phyloP scores from a whole-genome alignment of 2,329 filamentous ascomycete species.

The Cytospora mali region DNA sequence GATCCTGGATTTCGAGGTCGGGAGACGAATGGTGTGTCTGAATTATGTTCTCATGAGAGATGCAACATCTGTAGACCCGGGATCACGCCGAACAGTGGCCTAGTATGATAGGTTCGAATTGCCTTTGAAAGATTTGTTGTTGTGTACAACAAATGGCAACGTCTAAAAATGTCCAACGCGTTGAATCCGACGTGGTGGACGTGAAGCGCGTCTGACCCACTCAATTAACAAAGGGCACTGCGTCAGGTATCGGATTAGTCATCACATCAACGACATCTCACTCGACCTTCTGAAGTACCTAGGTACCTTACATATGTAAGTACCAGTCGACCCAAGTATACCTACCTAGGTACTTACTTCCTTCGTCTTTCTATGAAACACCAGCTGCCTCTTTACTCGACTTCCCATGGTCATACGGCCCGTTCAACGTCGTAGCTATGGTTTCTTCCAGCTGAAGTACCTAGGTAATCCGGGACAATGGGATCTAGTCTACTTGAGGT shows the following conservation, averaged over 20 bases:
- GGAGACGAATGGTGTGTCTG: not conserved
- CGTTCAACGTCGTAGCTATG: not conserved
- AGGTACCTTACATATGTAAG: too few species aligned
- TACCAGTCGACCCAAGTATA: too few species aligned
- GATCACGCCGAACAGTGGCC: not conserved
- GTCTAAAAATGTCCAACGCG: constrained; percentile 16
- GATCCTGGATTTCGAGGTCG: not conserved
- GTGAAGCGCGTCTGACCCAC: constrained; percentile 25
- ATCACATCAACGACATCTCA: not conserved
- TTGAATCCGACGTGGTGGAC: constrained; percentile 13
- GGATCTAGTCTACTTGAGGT: not conserved
- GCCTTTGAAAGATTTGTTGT: not conserved
- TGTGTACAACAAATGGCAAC: not conserved
- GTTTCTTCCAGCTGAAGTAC: not conserved
- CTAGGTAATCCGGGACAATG: too few species aligned
- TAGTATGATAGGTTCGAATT: not conserved
- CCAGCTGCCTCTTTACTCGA: not conserved
- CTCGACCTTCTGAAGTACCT: not conserved
- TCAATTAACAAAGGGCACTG: constrained; percentile 15
- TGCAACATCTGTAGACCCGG: not conserved
- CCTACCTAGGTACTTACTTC: not conserved
- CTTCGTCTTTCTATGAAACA: not conserved
- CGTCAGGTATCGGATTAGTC: not conserved
- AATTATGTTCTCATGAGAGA: constrained; percentile 2
- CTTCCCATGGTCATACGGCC: not conserved